Evolutionary conservation across 192 early-diverging fungal genomes (phyloP), one percentile per base, ranked within the genome.

Genomic region (Geosiphon pyriformis): DNA sequence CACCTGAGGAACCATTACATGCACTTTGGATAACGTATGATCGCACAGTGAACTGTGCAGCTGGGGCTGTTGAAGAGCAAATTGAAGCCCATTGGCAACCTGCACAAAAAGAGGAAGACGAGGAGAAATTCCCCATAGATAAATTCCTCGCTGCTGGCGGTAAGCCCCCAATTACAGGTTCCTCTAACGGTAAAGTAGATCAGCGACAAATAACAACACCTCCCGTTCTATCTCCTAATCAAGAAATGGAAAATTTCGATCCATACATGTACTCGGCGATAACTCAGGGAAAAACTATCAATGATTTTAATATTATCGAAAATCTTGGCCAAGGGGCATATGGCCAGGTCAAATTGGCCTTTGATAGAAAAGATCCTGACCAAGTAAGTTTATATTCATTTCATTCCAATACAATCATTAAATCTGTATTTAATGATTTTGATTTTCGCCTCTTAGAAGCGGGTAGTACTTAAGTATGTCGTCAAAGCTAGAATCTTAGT

Each of bases 271-370:
- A 84, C 11, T 83, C 79, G 29, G 79, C 80, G 18, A 70, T 80
- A 42, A 83, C 78, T 7, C 47, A 67, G 10, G 33, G 22, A 29
- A 78, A 62, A 34, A 58, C 37, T 23, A 83, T 88, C 62, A 64
- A 78, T 42, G 84, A 89, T 42, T 91, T 83, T 68, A 72, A 82
- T 6, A 86, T 84, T 52, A 47, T 88, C 0, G 74, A 80, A 42
- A 71, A 71, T 1, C 67, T 92, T n/a, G 90, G 90, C 18, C 72
- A 80, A 65, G 90, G 90, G 26, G 86, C 88, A 20, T 90, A 88
- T 62, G 88, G 87, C 6, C 72, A 86, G 54, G 91, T 92, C 31
- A 80, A 83, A 55, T 70, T 83, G 11, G 87, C 80, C 26, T 68
- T 69, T 12, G 72, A 80, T 33, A 82, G 77, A 42, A 61, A 61